Conservation (phyloP, 73 alveolate genomes). For the Paramecium octaurelia region DNA sequence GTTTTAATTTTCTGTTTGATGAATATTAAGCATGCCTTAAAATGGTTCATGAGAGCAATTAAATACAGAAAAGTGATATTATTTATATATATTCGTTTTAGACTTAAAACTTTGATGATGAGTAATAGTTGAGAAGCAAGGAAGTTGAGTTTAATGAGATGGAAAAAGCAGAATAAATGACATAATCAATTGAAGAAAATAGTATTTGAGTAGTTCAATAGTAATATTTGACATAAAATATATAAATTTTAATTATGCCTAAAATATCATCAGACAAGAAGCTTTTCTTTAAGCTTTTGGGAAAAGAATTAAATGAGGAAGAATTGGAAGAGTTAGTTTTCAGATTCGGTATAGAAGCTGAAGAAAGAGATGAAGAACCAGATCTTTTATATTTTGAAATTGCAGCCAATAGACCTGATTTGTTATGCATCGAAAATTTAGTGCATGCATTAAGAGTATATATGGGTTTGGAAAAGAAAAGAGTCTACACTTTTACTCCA, state of each 20-base stretch:
- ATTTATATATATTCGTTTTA: not conserved
- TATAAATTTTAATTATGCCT: conserved; percentile 38
- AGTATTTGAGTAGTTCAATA: not conserved
- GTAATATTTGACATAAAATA: not conserved
- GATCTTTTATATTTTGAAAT: conserved; percentile 48
- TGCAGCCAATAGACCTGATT: conserved; percentile 66
- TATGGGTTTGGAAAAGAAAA: conserved; percentile 26
- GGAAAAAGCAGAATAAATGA: not conserved
- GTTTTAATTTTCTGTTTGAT: not conserved
- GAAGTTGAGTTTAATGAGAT: not conserved
- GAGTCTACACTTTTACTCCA: not conserved
- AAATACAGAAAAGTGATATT: not conserved
- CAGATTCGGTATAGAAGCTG: conserved; percentile 61
- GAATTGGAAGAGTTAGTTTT: conserved; percentile 53
- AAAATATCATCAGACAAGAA: conserved; percentile 33
- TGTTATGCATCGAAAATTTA: conserved; percentile 52
- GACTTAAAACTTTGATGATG: not conserved
- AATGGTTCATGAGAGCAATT: not conserved
- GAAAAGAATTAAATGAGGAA: not conserved
- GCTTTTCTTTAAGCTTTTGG: not conserved
- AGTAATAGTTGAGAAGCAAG: not conserved
- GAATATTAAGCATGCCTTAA: not conserved
- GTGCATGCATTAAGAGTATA: conserved; percentile 50
- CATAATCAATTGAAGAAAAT: not conserved
- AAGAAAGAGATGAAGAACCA: conserved; percentile 51